Evolutionary conservation across 768 basidiomycete species (phyloP), one percentile per base, ranked within the genome.

Genomic region (Mycena capillaripes): DNA sequence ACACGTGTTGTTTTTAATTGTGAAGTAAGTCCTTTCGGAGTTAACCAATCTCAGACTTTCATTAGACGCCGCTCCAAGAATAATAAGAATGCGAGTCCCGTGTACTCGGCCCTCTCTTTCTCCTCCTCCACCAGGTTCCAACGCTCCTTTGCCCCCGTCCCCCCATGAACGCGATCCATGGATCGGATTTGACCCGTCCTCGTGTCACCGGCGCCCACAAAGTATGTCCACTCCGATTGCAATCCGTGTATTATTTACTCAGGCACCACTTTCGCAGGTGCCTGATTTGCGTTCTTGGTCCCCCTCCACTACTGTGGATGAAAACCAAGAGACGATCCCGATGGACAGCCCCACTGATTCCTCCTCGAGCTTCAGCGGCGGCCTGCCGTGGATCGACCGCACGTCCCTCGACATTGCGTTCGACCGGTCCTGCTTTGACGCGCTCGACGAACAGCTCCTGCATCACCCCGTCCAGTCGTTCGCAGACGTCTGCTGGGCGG

Each of bases 401-500:
- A 56, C 69, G 4, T 58, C 61, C 25, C 61, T 56, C 56, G 69
- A n/a, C 32, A 50, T 64, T 21, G 40, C 34, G 1, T 69, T 73
- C 32, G 72, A 73, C 64, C 48, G 48, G 27, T 27, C 48, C 2
- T 59, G 62, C 48, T 53, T 69, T 29, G 68, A 58, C 3, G 40
- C 56, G 19, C 69, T 67, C 34, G 69, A 75, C 42, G 70, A 55
- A 0, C 66, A 75, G 66, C 73, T 75, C 3, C 62, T 75, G 34
- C 40, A 63, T n/a, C 42, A 63, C 30, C 73, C 73, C 23, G 25
- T 23, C n/a, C 29, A 68, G 40, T 61, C 70, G 1, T 71, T 75
- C 27, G 73, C 73, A 1, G 73, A 75, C 50, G 46, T 71, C 4
- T 75, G 69, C 55, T 75, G 73, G 73, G 73, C 69, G 3, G 70